Base-by-base conservation (phyloP, 495 filamentous ascomycete species). In the Thermothielavioides terrestris region DNA sequence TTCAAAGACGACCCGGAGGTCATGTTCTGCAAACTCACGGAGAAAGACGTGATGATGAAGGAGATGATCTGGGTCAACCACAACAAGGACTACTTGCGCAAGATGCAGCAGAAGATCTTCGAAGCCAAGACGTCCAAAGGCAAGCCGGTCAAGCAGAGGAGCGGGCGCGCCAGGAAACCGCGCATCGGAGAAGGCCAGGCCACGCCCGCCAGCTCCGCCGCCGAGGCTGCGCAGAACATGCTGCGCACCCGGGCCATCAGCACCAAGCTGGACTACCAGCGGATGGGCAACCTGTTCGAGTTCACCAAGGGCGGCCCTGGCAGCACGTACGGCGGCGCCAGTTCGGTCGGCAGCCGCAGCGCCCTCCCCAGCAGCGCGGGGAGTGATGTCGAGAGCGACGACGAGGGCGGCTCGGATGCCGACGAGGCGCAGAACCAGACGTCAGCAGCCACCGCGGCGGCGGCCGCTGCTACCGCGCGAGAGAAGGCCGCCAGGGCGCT, bases 51-150 rank as follows among this genome's bases (percentile, higher is more conserved):
- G 2, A 74, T 75, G 4, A 73, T 89, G 54, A 95, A 95, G 60
- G 88, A 94, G 63, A 73, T 76, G 37, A 86, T 97, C 45, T 98
- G 92, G 92, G 77, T 89, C n/a, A 85, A 89, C 51, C 80, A 87
- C 55, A 96, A 97, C 66, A 85, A 88, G 58, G 86, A 91, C 45
- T 98, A 86, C 68, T 73, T 98, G 31, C 84, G 90, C 5, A 75
- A 79, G 20, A 79, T 89, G 63, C 87, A 95, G 62, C 78, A 82
- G 40, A 91, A 89, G 65, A 72, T 77, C 4, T 78, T 88, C 30
- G 77, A 83, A 27, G 73, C 79, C 46, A 79, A 82, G 46, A 65
- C 88, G 47, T 73, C 77, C 4, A 74, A 74, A 26, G 76, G 76
- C 46, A 70, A 62, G 20, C 73, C 76, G 28, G 64, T 70, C 6